Conservation (phyloP, 352 stramenopile genomes). For the Phytophthora lateralis region DNA sequence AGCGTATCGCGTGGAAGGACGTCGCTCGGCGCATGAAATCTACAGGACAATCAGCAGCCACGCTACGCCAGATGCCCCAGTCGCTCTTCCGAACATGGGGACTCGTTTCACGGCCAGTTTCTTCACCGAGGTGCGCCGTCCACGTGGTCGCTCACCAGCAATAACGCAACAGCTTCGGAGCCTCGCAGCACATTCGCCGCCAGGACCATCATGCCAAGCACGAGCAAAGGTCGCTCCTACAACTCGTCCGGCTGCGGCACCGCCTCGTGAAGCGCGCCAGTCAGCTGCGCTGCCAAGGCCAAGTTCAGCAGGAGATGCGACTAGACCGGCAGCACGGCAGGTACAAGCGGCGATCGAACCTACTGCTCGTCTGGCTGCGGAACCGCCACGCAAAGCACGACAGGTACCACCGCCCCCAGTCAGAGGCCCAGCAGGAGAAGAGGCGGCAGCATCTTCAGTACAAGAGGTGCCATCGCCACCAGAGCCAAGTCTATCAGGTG, state of each 20-base stretch:
- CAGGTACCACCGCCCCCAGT: neutral
- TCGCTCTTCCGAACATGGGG: neutral
- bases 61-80: neutral
- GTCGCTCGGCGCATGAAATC: neutral
- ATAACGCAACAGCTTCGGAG: neutral
- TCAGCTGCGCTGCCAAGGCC: no score
- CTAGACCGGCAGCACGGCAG: neutral
- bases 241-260: neutral
- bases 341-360: neutral
- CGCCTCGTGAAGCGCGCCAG: no score
- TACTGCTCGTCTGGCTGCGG: no score
- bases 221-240: neutral
- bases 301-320: neutral
- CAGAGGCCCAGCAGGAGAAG: neutral
- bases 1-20: neutral
- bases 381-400: neutral
- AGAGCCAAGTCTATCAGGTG: neutral
- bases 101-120: neutral
- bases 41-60: neutral
- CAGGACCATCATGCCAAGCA: neutral
- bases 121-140: neutral
- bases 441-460: neutral
- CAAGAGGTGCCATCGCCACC: neutral
- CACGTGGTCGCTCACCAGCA: neutral
- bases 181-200: neutral